Base-by-base conservation (phyloP, 208 protist genomes). In the Trypanosoma brucei region DNA sequence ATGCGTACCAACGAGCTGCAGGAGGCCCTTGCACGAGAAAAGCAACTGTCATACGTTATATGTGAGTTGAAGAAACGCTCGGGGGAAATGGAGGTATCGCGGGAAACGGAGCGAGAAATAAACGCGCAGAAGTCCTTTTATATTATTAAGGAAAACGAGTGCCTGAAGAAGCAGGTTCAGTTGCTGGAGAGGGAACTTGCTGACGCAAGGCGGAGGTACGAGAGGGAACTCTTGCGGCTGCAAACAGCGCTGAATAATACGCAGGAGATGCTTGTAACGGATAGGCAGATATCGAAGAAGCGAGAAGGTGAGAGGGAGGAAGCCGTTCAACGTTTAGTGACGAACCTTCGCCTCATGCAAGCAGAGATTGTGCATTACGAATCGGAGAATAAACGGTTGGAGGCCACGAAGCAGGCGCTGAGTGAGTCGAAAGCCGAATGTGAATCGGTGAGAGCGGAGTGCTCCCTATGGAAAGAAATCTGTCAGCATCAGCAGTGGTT, bases 11-110 rank as follows among this genome's bases (percentile, higher is more conserved):
- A 60, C 34, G 66, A 72, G 22, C 33, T 44, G 45, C 66, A 65
- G 45, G 66, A 72, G 36, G 57, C 59, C 35, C 66, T 72, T 61
- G 50, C 44, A 7, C 58, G 66, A 39, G 66, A 72, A 37, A 50
- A 59, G 38, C 48, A 66, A 36, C 44, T 65, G 9, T 72, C 66
- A 3, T 35, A 31, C 14, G 48, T 72, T 30, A 65, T 72, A 44
- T 52, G 44, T n/a, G 59, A 59, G 40, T 37, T 72, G 0, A 42
- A 65, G n/a, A 63, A 65, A 38, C 50, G 66, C 13, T 36, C 54
- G 45, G 39, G 31, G 3, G 59, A 65, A 1, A 37, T 48, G 40
- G 46, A 59, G 53, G 36, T 40, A 42, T 65, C 58, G 40, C 54
- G 36, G 2, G 46, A 65, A 30, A 14, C 31, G 34, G 66, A 72